These are phyloP conservation scores for Fusarium odoratissimum DNA, from an alignment of 2,329 filamentous ascomycete genomes.

Conservation along the genomic window DNA sequence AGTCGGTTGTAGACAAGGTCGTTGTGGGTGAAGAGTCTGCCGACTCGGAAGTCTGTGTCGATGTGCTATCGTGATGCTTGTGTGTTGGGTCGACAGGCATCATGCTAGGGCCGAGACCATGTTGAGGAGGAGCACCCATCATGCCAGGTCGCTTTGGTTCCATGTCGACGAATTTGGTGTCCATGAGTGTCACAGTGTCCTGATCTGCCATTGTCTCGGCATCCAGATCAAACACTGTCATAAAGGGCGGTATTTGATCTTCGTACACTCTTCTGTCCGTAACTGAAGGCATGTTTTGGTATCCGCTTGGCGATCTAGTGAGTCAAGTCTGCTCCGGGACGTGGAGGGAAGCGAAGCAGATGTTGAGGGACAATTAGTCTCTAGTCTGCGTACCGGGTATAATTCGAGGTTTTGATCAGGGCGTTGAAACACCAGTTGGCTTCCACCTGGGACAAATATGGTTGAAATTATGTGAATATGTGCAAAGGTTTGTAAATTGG, in stretches of 20 bases:
- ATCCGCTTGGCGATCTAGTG: slow-evolving; percentile 5
- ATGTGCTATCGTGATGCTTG: slow-evolving; percentile 81
- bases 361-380: slow-evolving; percentile 6
- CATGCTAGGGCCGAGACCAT: slow-evolving; percentile 54
- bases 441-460: slow-evolving; percentile 38
- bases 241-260: slow-evolving; percentile 79
- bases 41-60: slow-evolving; percentile 82
- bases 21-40: slow-evolving; percentile 96
- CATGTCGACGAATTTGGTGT: slow-evolving; percentile 64
- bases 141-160: slow-evolving; percentile 55
- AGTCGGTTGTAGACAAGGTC: slow-evolving; percentile 91
- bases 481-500: slow-evolving; percentile 31
- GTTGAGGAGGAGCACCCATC: slow-evolving; percentile 52
- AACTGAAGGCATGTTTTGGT: slow-evolving; percentile 69
- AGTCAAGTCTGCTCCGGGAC: slow-evolving; percentile 1
- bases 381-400: slow-evolving; percentile 4
- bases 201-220: slow-evolving; percentile 64
- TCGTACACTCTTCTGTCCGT: slow-evolving; percentile 71
- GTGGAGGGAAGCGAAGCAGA: not conserved
- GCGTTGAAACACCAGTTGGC: slow-evolving; percentile 29
- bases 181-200: slow-evolving; percentile 65
- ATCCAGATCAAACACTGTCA: slow-evolving; percentile 79
- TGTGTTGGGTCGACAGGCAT: slow-evolving; percentile 65
- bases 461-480: slow-evolving; percentile 39
- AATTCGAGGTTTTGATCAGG: slow-evolving; percentile 13